These are phyloP conservation scores for Ensete glaucum DNA, from an alignment of 176 grass and related monocot genomes.

Conservation along the genomic window DNA sequence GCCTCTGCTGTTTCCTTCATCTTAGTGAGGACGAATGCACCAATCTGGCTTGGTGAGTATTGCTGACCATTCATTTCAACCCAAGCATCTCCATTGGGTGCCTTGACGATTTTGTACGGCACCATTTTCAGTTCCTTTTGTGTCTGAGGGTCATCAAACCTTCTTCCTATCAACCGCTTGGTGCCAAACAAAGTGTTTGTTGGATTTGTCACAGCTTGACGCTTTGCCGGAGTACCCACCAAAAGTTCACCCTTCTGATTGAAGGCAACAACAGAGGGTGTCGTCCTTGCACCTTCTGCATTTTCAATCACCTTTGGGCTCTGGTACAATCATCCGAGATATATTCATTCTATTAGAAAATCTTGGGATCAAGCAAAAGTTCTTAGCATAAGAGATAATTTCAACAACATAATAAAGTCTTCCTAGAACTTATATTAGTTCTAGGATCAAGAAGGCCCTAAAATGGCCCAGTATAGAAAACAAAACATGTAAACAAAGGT, in stretches of 20 bases:
- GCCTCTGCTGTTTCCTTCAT: slow-evolving; percentile 20
- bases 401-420: too few species aligned
- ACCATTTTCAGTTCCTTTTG: slow-evolving; percentile 99
- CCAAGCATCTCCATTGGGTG: slow-evolving; percentile 43
- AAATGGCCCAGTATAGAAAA: too few species aligned
- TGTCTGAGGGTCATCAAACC: slow-evolving; percentile 74
- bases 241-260: slow-evolving; percentile 79
- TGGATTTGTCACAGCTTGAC: slow-evolving; percentile 65
- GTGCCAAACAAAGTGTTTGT: slow-evolving; percentile 87
- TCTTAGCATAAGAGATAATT: too few species aligned
- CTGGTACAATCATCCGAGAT: slow-evolving; percentile 22
- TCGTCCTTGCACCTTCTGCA: slow-evolving; percentile 82
- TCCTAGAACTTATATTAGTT: too few species aligned
- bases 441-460: too few species aligned
- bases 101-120: slow-evolving; percentile 91
- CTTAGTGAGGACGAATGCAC: slow-evolving; percentile 82
- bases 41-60: slow-evolving; percentile 94
- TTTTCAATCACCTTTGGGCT: slow-evolving; percentile 80
- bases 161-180: slow-evolving; percentile 78
- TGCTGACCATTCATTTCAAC: slow-evolving; percentile 79
- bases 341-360: background rate
- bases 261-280: slow-evolving; percentile 84
- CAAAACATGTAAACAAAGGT: background rate
- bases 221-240: slow-evolving; percentile 30
- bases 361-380: too few species aligned